Conservation (phyloP, 2,329 filamentous ascomycete species). For the Cladosporium sphaerospermum region DNA sequence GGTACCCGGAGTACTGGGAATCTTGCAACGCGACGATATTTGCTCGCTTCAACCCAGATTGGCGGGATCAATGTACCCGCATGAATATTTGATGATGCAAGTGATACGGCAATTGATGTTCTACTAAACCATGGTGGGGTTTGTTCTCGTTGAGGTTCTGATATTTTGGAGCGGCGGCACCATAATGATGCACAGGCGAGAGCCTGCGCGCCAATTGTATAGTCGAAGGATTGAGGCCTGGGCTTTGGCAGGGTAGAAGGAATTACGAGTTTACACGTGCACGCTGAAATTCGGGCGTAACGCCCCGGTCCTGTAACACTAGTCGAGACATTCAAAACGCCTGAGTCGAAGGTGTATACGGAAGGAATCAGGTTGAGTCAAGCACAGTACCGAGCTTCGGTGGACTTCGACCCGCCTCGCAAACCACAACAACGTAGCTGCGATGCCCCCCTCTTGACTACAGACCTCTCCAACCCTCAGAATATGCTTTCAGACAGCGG, state of each 20-base stretch:
- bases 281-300: too few relatives aligned
- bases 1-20: conserved; percentile 20
- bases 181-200: background rate
- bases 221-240: background rate
- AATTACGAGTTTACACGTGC: too few relatives aligned
- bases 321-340: too few relatives aligned
- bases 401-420: background rate
- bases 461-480: background rate
- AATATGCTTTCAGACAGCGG: background rate
- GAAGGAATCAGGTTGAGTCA: background rate
- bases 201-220: background rate
- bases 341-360: too few relatives aligned
- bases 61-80: conserved; percentile 5
- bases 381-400: background rate
- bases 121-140: background rate
- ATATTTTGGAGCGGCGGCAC: background rate
- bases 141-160: background rate
- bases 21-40: conserved; percentile 15
- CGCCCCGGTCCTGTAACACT: too few relatives aligned
- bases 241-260: background rate
- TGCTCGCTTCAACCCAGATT: conserved; percentile 10
- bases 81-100: background rate
- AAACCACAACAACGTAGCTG: background rate
- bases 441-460: background rate
- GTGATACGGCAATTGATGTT: background rate